Evolutionary conservation across 75 land plant species (phyloP).

Genomic region (Pseudotsuga menziesii): DNA sequence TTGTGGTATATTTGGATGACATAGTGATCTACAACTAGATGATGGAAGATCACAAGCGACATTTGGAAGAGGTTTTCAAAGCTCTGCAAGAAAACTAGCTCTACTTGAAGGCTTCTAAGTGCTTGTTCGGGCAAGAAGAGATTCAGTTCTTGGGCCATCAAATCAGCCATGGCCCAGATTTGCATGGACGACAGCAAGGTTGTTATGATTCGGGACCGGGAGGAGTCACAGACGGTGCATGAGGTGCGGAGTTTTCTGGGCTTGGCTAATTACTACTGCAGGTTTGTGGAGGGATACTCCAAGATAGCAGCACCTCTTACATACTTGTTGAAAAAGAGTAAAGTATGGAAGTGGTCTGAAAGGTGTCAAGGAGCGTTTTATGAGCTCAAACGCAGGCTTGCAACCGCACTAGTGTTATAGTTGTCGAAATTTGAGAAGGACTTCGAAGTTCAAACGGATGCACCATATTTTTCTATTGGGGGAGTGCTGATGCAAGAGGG

Average conservation of each 20-base stretch:
- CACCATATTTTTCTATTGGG: slow-evolving; percentile 2
- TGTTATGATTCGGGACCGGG: slow-evolving; percentile 1
- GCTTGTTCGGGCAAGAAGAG: neutral
- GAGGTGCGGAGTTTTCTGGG: slow-evolving; percentile 14
- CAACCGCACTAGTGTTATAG: neutral
- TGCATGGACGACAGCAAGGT: slow-evolving; percentile 15
- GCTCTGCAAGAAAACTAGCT: neutral
- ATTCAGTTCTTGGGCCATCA: slow-evolving; percentile 15
- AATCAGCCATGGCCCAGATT: neutral
- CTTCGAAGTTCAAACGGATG: slow-evolving; percentile 11
- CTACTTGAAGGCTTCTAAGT: neutral
- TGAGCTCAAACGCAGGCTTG: slow-evolving; percentile 5
- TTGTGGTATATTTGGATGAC: neutral
- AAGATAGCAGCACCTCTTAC: neutral
- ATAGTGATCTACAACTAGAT: neutral
- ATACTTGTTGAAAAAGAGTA: neutral
- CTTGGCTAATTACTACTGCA: slow-evolving; percentile 5
- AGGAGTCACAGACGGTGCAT: neutral
- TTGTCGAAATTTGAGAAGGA: neutral
- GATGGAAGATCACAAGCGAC: neutral
- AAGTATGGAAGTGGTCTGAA: neutral
- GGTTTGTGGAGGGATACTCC: slow-evolving; percentile 12
- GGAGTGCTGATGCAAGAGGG: slow-evolving; percentile 6
- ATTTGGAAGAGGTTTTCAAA: neutral
- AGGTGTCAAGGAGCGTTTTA: slow-evolving; percentile 1